Evolutionary conservation across 2,329 filamentous ascomycete species (phyloP).

Genomic region (Penicillium sp.): DNA sequence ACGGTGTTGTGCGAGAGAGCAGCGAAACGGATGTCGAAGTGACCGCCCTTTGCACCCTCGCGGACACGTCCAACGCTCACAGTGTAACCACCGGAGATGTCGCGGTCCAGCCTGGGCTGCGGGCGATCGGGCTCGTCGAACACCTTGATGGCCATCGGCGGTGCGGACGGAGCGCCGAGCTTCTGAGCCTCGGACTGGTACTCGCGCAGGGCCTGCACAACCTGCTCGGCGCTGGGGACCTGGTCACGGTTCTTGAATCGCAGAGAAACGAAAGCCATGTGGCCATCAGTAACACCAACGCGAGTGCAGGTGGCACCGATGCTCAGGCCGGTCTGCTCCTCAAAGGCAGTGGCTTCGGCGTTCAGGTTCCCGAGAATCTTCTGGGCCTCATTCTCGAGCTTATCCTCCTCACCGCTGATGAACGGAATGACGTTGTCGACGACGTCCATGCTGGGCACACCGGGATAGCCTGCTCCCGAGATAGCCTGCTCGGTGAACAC

Average conservation of each 20-base stretch:
- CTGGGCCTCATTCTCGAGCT: conserved; percentile 87
- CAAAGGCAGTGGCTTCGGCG: conserved; percentile 65
- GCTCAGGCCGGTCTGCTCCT: conserved; percentile 67
- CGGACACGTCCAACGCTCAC: conserved; percentile 85
- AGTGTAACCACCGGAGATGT: conserved; percentile 79
- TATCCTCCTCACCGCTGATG: conserved; percentile 92
- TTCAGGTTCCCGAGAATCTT: conserved; percentile 86
- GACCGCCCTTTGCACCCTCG: conserved; percentile 71
- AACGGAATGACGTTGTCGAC: conserved; percentile 94
- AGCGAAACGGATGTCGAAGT: conserved; percentile 94
- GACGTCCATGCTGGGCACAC: conserved; percentile 84
- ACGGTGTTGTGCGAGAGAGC: conserved; percentile 88
- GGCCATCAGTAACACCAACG: conserved; percentile 90
- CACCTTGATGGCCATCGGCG: conserved; percentile 73
- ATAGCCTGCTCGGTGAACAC: conserved; percentile 95
- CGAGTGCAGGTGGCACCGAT: conserved; percentile 88
- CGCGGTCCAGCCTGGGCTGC: conserved; percentile 83
- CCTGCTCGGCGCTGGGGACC: conserved; percentile 67
- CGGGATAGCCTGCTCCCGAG: conserved; percentile 70
- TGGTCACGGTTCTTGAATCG: conserved; percentile 68
- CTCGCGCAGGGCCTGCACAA: conserved; percentile 71
- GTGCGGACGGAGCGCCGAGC: conserved; percentile 83
- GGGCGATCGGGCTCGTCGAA: conserved; percentile 87
- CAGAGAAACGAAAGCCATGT: conserved; percentile 89
- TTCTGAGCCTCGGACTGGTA: conserved; percentile 79